Base-by-base conservation (phyloP, 2,329 filamentous ascomycete species). In the Phaeoacremonium minimum region DNA sequence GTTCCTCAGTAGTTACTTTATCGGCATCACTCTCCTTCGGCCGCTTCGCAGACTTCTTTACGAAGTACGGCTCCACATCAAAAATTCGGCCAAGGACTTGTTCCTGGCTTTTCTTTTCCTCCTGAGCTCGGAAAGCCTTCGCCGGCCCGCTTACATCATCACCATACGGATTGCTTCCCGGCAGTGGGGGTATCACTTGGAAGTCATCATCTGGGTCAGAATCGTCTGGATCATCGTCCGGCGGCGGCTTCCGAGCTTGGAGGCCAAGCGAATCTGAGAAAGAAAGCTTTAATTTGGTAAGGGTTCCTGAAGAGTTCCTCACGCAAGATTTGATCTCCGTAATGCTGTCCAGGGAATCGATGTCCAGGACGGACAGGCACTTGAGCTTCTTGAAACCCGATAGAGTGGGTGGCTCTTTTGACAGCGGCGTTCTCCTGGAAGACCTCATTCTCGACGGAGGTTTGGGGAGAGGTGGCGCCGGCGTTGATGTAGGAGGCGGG, bases 141-240 rank as follows among this genome's bases (percentile, higher is more conserved):
- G 65, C 64, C 4, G 70, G 62, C 3, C 59, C 63, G 35, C 53
- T 65, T 12, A 56, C 48, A 22, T 69, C 66, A 18, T 60, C 57
- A 18, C 46, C 45, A 57, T 32, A 45, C 50, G 7, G 47, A 51
- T 55, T 46, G n/a, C n/a, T n/a, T n/a, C n/a, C n/a, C n/a, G n/a
- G n/a, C n/a, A n/a, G n/a, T n/a, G n/a, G n/a, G 1, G 67, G 63
- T 6, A 64, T 51, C 7, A 67, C 62, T 36, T 73, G 64, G 39
- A 76, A 73, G 12, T 79, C 75, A 38, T 77, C 71, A 26, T 80
- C 72, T 18, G 65, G 56, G 41, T 80, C 72, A 6, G 75, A 57
- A 18, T 58, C 57, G 22, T 64, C 61, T 1, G 58, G 51, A 30
- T 62, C 56, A 7, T 56, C 41, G 15, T 66, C 64, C 7, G 58